phyloP scores from a whole-genome alignment of 129 eudicot species.

The Chrysanthemum lavandulifolium region DNA sequence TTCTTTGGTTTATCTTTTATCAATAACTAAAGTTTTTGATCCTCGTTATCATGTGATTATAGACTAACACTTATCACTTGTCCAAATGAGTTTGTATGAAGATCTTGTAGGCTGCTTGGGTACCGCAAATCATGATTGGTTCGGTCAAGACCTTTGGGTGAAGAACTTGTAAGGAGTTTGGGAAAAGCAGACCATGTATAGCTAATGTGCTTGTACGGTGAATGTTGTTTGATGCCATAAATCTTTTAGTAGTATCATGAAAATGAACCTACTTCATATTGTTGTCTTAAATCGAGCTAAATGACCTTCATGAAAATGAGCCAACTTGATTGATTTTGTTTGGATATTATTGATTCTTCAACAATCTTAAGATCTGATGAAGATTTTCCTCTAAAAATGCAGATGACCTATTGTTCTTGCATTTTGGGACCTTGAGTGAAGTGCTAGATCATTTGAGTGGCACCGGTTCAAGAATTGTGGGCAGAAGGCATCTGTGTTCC shows the following conservation, averaged over 20 bases:
- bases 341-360: slow-evolving; percentile 9
- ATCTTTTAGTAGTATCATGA: slow-evolving; percentile 21
- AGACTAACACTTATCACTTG: slow-evolving; percentile 15
- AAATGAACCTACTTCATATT: too few relatives aligned
- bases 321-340: slow-evolving; percentile 4
- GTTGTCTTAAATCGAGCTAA: not conserved
- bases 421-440: slow-evolving; percentile 97
- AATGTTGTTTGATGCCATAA: slow-evolving; percentile 24
- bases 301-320: not conserved
- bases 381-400: slow-evolving; percentile 34
- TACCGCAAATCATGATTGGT: slow-evolving; percentile 95
- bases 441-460: slow-evolving; percentile 86
- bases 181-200: slow-evolving; percentile 87
- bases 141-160: slow-evolving; percentile 75
- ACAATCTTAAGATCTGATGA: slow-evolving; percentile 3
- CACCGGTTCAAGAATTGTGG: slow-evolving; percentile 68
- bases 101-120: slow-evolving; percentile 99
- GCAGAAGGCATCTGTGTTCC: slow-evolving; percentile 87
- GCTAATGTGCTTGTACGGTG: slow-evolving; percentile 93
- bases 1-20: not conserved
- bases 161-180: slow-evolving; percentile 65
- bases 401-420: slow-evolving; percentile 85
- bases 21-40: not conserved
- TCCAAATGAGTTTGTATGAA: slow-evolving; percentile 96
- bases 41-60: not conserved